Percentiles rank a stretch among this genome's conserved stretches.
Conservation (phyloP, 257 asterid species). For the Fraxinus excelsior region DNA sequence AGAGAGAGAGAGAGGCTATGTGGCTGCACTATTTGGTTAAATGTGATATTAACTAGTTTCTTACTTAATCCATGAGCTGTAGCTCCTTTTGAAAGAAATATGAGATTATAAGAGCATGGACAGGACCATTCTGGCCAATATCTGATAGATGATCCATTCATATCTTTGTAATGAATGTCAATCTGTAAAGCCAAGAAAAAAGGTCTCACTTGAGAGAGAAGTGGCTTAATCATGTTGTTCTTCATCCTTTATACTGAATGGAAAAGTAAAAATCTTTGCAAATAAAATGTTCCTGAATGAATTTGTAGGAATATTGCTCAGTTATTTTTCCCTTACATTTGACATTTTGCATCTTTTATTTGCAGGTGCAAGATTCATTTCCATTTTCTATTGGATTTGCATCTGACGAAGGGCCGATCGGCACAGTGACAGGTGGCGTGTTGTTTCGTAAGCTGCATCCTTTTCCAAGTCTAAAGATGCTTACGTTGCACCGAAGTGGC, state of each 20-base stretch:
- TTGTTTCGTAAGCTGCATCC: conserved; percentile 67
- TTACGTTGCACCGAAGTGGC: conserved; percentile 63
- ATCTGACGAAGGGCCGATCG: conserved; percentile 54
- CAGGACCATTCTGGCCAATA: background rate
- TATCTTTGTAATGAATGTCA: conserved; percentile 12
- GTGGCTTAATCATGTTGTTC: conserved; percentile 5
- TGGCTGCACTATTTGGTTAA: conserved; percentile 4
- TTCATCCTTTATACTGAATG: conserved; percentile 13
- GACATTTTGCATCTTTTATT: conserved; percentile 29
- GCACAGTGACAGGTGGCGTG: conserved; percentile 48
- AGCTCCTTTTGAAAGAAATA: background rate
- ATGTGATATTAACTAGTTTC: conserved; percentile 3
- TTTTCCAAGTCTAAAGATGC: conserved; percentile 76
- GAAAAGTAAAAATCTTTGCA: conserved; percentile 9
- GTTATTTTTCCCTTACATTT: conserved; percentile 7
- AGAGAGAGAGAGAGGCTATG: background rate
- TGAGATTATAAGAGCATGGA: background rate
- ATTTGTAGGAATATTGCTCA: background rate
- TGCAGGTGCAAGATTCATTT: conserved; percentile 90
- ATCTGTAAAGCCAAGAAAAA: background rate
- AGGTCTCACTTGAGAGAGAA: conserved; percentile 10
- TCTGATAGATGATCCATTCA: conserved; percentile 16
- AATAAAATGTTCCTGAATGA: background rate
- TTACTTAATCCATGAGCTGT: background rate
- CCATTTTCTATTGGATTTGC: conserved; percentile 88